Base-by-base conservation (phyloP, 2,329 filamentous ascomycete species). In the Diaporthe citri region DNA sequence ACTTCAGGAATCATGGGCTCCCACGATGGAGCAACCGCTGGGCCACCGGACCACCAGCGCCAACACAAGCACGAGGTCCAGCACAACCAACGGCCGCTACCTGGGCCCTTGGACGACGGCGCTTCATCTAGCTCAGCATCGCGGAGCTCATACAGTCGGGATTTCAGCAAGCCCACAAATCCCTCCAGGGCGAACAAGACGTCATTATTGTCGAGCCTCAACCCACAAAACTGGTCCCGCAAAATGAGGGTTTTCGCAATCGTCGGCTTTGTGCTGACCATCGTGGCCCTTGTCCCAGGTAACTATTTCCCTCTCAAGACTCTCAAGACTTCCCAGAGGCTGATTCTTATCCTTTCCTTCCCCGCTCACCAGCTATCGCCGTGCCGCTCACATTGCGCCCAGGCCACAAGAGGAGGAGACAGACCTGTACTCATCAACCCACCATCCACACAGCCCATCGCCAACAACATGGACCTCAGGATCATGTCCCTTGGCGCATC, bases 401-500 rank as follows among this genome's bases (percentile, higher is more conserved):
- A 13, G 46, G 36, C 56, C 48, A 51, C 22, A 43, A 59, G 8
- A 22, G 34, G 12, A 41, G 20, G 2, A n/a, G 20, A 36, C 25
- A 56, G 13, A 20, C 31, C n/a, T 17, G 20, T 28, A 3, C 46
- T 41, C 12, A n/a, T 67, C 51, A 60, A 72, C 60, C 75, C 72
- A 56, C 76, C 66, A 13, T 10, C 43, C 22, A 67, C 55, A 3
- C 31, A 56, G 4, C 74, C 78, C 15, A 74, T 81, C 43, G 77
- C 72, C 70, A 55, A 72, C 46, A 72, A 79, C 62, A 77, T 80
- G 8, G 75, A 81, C n/a, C 81, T 87, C 12, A 84, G 85, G 57
- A 82, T 86, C 77, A 85, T 87, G 83, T 81, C 85, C 3, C 81
- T 87, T 3, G 86, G 86, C 62, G 86, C 85, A 1, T 86, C 84